phyloP scores from a whole-genome alignment of 192 early-diverging fungal species.

The Coemansia sp. region DNA sequence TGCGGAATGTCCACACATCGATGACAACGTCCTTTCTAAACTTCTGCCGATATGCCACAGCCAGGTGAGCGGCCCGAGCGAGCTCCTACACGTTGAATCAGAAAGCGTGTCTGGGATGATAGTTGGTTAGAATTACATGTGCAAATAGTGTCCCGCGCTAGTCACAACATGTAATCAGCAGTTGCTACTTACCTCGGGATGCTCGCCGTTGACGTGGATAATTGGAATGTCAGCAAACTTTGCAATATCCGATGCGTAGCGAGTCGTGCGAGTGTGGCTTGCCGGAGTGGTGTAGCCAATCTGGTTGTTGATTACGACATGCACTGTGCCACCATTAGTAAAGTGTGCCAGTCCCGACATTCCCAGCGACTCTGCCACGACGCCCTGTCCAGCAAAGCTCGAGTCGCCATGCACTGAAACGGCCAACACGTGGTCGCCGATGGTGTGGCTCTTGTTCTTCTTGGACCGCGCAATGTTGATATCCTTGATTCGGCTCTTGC shows the following conservation, averaged over 20 bases:
- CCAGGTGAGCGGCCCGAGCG: constrained; percentile 76
- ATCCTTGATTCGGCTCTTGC: constrained; percentile 93
- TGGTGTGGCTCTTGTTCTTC: constrained; percentile 68
- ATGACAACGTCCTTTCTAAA: constrained; percentile 96
- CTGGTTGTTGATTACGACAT: constrained; percentile 98
- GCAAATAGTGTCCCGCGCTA: not conserved
- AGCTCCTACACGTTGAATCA: constrained; percentile 66
- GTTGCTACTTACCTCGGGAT: constrained; percentile 62
- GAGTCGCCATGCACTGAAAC: constrained; percentile 97
- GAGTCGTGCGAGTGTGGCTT: constrained; percentile 86
- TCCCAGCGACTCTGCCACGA: constrained; percentile 93
- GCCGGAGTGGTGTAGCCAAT: constrained; percentile 98
- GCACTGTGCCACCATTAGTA: constrained; percentile 89
- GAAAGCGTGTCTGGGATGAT: not conserved
- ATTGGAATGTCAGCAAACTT: constrained; percentile 96
- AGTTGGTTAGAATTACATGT: not conserved
- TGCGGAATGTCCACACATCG: constrained; percentile 92
- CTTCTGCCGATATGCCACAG: constrained; percentile 86
- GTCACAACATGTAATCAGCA: not conserved
- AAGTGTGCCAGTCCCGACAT: constrained; percentile 95
- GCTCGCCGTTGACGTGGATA: constrained; percentile 95
- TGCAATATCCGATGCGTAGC: constrained; percentile 91
- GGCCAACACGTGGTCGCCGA: constrained; percentile 92
- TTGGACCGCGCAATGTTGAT: constrained; percentile 70
- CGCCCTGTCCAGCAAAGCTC: constrained; percentile 83